phyloP scores from a whole-genome alignment of 2,329 filamentous ascomycete species.

The Hypoxylon sp. region DNA sequence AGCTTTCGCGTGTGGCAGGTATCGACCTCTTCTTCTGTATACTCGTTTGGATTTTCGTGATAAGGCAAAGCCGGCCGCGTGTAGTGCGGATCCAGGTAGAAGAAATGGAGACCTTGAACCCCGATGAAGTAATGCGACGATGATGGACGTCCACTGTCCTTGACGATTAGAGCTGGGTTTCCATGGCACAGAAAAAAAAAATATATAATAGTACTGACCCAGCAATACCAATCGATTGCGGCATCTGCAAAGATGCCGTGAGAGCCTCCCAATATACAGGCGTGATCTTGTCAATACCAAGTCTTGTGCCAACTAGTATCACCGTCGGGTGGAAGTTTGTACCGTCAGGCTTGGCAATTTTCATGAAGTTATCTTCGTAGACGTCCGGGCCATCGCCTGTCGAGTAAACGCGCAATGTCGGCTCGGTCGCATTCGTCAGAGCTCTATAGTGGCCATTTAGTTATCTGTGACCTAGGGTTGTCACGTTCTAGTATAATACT shows the following conservation, averaged over 20 bases:
- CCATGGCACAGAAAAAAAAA: not conserved
- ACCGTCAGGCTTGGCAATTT: conserved; percentile 78
- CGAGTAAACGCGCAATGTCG: conserved; percentile 83
- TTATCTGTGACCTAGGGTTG: not conserved
- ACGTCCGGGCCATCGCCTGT: conserved; percentile 93
- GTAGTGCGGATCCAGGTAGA: conserved; percentile 95
- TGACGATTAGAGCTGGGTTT: conserved; percentile 27
- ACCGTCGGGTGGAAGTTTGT: conserved; percentile 84
- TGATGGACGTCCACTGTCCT: conserved; percentile 85
- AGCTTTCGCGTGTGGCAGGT: conserved; percentile 91
- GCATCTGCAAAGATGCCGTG: conserved; percentile 84
- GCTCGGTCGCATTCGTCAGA: conserved; percentile 76
- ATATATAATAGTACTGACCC: conserved; percentile 71
- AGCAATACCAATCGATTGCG: conserved; percentile 95
- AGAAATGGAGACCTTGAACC: conserved; percentile 79
- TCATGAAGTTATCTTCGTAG: conserved; percentile 89
- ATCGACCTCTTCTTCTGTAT: conserved; percentile 80
- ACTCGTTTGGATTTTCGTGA: conserved; percentile 68
- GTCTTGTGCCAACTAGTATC: conserved; percentile 87
- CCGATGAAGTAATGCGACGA: conserved; percentile 80
- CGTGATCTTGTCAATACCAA: conserved; percentile 95
- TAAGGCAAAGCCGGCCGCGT: conserved; percentile 83
- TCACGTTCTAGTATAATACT: conserved; percentile 53
- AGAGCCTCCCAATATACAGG: conserved; percentile 97
- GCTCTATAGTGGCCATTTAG: conserved; percentile 67